These are phyloP conservation scores for Fraxinus sp. DNA, from an alignment of 305 asterid species.

Conservation along the genomic window DNA sequence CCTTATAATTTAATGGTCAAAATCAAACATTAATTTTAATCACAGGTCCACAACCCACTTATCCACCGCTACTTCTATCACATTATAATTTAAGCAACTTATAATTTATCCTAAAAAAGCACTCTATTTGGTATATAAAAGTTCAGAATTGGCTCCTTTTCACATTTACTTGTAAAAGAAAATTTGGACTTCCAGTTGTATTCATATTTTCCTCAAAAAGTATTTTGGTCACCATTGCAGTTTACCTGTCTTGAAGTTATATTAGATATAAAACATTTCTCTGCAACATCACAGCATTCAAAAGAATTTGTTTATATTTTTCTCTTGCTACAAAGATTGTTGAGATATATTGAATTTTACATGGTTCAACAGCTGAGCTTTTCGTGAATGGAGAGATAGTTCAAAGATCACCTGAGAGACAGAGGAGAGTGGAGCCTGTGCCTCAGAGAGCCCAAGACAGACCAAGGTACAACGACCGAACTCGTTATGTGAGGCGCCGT, in stretches of 20 bases:
- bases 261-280: background rate
- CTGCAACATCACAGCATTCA: background rate
- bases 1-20: background rate
- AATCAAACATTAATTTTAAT: background rate
- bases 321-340: too few species aligned
- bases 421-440: constrained; percentile 86
- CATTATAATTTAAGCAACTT: background rate
- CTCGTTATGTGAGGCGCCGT: constrained; percentile 78
- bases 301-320: background rate
- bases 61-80: background rate
- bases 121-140: background rate
- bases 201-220: background rate
- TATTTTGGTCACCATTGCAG: background rate
- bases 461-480: constrained; percentile 80
- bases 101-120: background rate
- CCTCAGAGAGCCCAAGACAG: constrained; percentile 80
- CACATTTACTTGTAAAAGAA: background rate
- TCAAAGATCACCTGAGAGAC: constrained; percentile 82
- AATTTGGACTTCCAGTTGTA: background rate
- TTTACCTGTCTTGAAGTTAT: background rate
- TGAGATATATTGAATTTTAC: background rate
- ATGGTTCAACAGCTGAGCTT: constrained; percentile 60
- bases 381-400: constrained; percentile 81
- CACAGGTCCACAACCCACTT: background rate
- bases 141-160: background rate